These are phyloP conservation scores for Kazachstania sp. DNA, from an alignment of 1,139 yeast species.

Conservation along the genomic window DNA sequence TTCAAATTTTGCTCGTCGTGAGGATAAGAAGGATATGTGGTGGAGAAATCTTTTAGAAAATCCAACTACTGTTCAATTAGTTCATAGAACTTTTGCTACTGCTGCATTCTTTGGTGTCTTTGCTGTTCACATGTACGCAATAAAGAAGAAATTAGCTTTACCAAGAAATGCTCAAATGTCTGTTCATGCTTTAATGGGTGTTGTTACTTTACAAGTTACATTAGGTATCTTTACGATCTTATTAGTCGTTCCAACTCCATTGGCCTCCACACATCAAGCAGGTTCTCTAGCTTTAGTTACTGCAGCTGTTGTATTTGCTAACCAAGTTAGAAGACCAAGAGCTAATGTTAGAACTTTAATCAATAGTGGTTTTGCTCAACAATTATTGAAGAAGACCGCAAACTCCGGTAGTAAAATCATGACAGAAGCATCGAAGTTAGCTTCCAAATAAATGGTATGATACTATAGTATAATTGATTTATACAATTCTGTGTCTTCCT, in stretches of 20 bases:
- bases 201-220: slow-evolving; percentile 72
- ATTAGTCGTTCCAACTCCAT: slow-evolving; percentile 82
- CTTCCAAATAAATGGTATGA: neutral
- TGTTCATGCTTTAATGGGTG: slow-evolving; percentile 65
- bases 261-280: slow-evolving; percentile 96
- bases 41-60: slow-evolving; percentile 94
- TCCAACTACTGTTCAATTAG: slow-evolving; percentile 91
- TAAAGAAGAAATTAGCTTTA: slow-evolving; percentile 46
- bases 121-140: slow-evolving; percentile 56
- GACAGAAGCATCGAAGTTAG: slow-evolving; percentile 30
- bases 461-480: neutral
- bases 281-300: slow-evolving; percentile 91
- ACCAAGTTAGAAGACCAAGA: slow-evolving; percentile 67
- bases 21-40: slow-evolving; percentile 63
- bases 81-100: slow-evolving; percentile 79
- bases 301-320: slow-evolving; percentile 58
- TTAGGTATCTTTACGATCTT: slow-evolving; percentile 80
- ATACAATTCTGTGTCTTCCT: neutral
- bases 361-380: slow-evolving; percentile 28
- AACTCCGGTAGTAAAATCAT: slow-evolving; percentile 28
- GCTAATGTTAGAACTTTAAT: slow-evolving; percentile 32
- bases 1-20: slow-evolving; percentile 58
- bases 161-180: slow-evolving; percentile 56
- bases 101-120: slow-evolving; percentile 67
- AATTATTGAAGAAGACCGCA: slow-evolving; percentile 13